Conservation (phyloP, 1,284 basidiomycete genomes). For the Sporisorium graminicola region DNA sequence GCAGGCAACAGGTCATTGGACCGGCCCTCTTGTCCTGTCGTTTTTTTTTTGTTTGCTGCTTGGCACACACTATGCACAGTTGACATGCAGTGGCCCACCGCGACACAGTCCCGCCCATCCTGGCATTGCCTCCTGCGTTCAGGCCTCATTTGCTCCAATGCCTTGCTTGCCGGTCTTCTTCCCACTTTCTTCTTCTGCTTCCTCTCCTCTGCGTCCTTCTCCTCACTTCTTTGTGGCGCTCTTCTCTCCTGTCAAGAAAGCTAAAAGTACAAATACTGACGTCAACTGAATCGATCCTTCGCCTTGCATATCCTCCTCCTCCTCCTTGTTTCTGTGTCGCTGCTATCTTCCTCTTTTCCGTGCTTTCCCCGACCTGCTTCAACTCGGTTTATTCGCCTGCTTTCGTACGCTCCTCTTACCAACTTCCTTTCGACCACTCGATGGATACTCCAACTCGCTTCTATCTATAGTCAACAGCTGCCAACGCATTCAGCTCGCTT, state of each 20-base stretch:
- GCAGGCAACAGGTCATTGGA: too few species aligned
- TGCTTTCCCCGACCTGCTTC: background rate
- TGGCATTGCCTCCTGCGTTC: background rate
- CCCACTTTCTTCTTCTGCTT: background rate
- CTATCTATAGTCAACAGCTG: background rate
- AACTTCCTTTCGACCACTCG: background rate
- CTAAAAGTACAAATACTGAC: constrained; percentile 1
- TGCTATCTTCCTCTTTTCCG: background rate
- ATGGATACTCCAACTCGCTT: background rate
- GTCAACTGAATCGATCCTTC: background rate
- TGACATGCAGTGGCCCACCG: background rate
- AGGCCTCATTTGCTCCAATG: background rate
- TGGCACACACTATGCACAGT: background rate
- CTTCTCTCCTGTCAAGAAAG: background rate
- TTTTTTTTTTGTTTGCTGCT: background rate
- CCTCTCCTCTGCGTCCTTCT: background rate
- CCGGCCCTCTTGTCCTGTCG: too few species aligned
- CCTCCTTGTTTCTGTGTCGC: background rate
- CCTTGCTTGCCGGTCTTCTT: too few species aligned
- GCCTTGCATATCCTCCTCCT: background rate
- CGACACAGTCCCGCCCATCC: background rate
- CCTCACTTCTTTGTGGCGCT: background rate
- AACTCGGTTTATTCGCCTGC: background rate
- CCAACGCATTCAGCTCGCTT: background rate
- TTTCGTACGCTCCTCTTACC: background rate